Evolutionary conservation across 2,329 filamentous ascomycete species (phyloP), one percentile per base, ranked within the genome.

Genomic region (Verticillium nubilum): DNA sequence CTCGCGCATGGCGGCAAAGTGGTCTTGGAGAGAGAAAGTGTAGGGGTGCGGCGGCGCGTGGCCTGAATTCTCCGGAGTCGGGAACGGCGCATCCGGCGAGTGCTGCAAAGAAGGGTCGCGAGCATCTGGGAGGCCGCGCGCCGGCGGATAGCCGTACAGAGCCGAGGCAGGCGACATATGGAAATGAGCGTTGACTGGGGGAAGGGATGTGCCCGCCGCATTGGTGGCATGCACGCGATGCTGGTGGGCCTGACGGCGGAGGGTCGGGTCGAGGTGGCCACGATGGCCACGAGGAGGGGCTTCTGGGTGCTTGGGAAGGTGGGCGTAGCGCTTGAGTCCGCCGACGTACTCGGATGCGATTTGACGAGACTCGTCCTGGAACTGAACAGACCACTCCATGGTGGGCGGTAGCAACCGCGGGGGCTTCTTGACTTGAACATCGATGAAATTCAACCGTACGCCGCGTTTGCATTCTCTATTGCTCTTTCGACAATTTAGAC

Each of bases 291-390:
- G 68, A 15, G 60, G 25, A 9, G 57, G n/a, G 9, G 60, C 12
- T 28, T 31, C 61, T 27, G 62, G 75, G 74, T 58, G 35, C 50
- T 52, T 58, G 59, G 79, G 79, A 29, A 85, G 70, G 5, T 79
- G 79, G 26, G 86, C 81, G 73, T 97, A 97, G 63, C 86, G 86
- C 64, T 86, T 84, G 26, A 88, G 76, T 0, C 94, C 94, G 4
- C 91, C 92, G 58, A 85, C 81, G 72, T 98, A 98, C 71, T 97
- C 92, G 1, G 90, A 94, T 6, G 94, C 94, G 72, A 97, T 96
- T 54, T 90, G 83, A 29, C 92, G 84, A 25, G 93, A 97, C 70
- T 98, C 92, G 70, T 97, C 94, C 67, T 89, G 83, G 66, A 98
- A 97, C 57, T 85, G 81, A 15, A 97, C 86, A 69, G 81, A 80